Base-by-base conservation (phyloP, 371 early-diverging fungal genomes). In the Mortierella sp. region DNA sequence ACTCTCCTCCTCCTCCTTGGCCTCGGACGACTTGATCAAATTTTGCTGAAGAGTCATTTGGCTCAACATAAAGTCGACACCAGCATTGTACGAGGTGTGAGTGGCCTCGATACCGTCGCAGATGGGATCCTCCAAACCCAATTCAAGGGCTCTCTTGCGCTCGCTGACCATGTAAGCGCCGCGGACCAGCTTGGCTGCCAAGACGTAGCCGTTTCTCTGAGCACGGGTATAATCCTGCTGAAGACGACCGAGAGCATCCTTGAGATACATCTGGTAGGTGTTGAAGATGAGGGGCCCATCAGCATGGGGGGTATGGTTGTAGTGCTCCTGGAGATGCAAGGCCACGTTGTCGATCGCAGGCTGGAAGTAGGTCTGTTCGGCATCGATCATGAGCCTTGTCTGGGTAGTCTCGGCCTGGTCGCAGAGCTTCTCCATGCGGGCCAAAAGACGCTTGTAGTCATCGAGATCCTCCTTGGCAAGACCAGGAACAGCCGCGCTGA, bases 261-360 rank as follows among this genome's bases (percentile, higher is more conserved):
- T 93, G 29, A 96, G 93, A 86, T 98, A 99, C 95, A 98, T 94
- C 90, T 99, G 99, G 86, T 97, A 94, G 13, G 99, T 99, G 87
- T 96, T 96, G 89, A 90, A 97, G 44, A 98, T 88, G 41, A 96
- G 89, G 6, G 95, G 94, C 13, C 83, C 76, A 1, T 79, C 77
- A 10, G 73, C 85, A 44, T 79, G 74, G 11, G 83, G 86, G 11
- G 53, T 45, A 40, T 87, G 76, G 85, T 97, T 97, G 85, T 89
- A 96, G 70, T 90, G 86, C 64, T 87, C 80, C 85, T 90, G 89
- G 64, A 96, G 80, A 24, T 89, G 88, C 43, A 95, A 76, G 16
- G 95, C 94, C 7, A 97, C 90, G 69, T 92, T 92, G 86, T 97
- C 97, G 86, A 99, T 96, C 31, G 96, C 95, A 8, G 95, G 92